phyloP scores from a whole-genome alignment of 1,284 basidiomycete genomes.

The Sanghuangporus sanghuang region DNA sequence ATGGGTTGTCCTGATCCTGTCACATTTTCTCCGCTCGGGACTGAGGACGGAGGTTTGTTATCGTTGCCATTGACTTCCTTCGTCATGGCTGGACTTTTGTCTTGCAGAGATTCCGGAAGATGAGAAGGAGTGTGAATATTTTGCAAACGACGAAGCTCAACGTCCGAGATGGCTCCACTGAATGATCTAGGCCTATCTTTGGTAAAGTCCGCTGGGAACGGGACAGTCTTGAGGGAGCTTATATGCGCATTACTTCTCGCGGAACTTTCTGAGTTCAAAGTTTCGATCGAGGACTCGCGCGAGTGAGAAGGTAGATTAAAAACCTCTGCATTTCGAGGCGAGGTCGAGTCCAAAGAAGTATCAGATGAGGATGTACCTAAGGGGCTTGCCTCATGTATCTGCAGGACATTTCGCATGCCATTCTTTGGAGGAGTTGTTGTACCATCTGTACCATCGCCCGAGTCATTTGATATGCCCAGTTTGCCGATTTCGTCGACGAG shows the following conservation, averaged over 20 bases:
- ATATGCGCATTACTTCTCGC: conserved; percentile 51
- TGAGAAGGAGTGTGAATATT: conserved; percentile 34
- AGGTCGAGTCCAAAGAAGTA: conserved; percentile 59
- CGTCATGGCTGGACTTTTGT: conserved; percentile 14
- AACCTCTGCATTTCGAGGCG: conserved; percentile 62
- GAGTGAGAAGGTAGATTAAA: conserved; percentile 59
- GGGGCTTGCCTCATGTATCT: conserved; percentile 60
- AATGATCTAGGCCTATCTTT: conserved; percentile 77
- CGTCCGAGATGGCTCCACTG: conserved; percentile 65
- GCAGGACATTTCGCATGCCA: conserved; percentile 41
- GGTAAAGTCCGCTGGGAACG: conserved; percentile 45
- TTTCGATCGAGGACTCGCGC: conserved; percentile 72
- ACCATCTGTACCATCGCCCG: conserved; percentile 45
- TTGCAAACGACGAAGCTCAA: conserved; percentile 68
- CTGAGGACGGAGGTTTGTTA: conserved; percentile 37
- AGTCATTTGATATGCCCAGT: conserved; percentile 55
- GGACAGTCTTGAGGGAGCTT: conserved; percentile 40
- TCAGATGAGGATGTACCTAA: conserved; percentile 61
- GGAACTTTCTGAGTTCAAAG: conserved; percentile 49
- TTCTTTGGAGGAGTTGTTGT: conserved; percentile 62
- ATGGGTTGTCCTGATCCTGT: conserved; percentile 50
- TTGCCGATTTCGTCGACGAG: conserved; percentile 67
- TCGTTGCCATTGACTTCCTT: conserved; percentile 12
- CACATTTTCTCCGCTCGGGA: conserved; percentile 41
- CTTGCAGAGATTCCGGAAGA: conserved; percentile 16